Base-by-base conservation (phyloP, 2,329 filamentous ascomycete genomes). In the Dactylellina sp. region DNA sequence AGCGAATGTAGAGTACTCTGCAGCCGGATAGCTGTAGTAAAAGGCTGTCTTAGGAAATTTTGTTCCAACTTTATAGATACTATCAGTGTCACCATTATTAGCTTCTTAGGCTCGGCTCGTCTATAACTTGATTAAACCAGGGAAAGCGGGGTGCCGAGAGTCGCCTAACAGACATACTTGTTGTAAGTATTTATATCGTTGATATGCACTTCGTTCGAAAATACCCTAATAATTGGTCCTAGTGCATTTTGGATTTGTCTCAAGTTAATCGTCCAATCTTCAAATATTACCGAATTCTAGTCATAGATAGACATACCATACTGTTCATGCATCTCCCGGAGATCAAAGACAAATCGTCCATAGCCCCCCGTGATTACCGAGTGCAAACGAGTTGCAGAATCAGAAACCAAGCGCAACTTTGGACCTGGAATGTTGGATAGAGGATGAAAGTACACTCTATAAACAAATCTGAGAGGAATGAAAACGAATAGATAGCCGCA, bases 141-240 rank as follows among this genome's bases (percentile, higher is more conserved):
- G 44, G 20, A n/a, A 59, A 35, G 20, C 6, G 20, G 6, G 5
- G 20, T 16, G 7, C 39, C 52, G 16, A 44, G 32, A 25, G 25
- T 20, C 42, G 32, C 14, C 35, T n/a, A 14, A 11, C 35, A 57
- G 42, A 44, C 52, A 16, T 55, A 66, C 46, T 56, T 37, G 35
- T 79, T 74, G 39, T 78, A 79, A 65, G 77, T 80, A 35, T 65
- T 64, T 1, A 77, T 75, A 42, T 80, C 78, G 20, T 76, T 60
- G 28, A 80, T 77, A 60, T 79, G 78, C 2, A 80, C 60, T 59
- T 80, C 78, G 49, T 75, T 56, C 4, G 82, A 82, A 70, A 78
- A 81, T 76, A 82, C 82, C 44, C 82, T 81, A 50, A 82, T 77
- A 47, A 83, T 81, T 6, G 79, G 79, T 6, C 78, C 79, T 80